These are phyloP conservation scores for Bacterosira constricta DNA, from an alignment of 108 stramenopile genomes.

Conservation along the genomic window DNA sequence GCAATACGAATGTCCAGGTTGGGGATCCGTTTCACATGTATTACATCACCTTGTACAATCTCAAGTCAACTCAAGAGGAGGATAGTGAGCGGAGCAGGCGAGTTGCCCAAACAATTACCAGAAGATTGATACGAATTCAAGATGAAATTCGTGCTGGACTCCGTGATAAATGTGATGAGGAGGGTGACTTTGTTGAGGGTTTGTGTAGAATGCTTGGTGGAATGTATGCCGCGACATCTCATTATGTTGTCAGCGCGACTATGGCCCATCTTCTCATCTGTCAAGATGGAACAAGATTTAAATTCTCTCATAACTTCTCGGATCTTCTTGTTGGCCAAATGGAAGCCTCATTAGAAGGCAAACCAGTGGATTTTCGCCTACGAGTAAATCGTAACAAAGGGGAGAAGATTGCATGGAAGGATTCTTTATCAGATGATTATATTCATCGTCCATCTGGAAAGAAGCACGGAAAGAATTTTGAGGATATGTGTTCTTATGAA, in stretches of 20 bases:
- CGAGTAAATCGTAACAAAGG: not conserved
- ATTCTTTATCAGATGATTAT: constrained; percentile 24
- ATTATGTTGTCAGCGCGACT: constrained; percentile 2
- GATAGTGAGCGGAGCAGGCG: not conserved
- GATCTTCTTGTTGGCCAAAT: constrained; percentile 4
- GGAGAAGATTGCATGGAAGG: not conserved
- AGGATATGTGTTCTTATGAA: constrained; percentile 6
- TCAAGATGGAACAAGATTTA: constrained; percentile 4
- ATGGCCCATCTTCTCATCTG: constrained; percentile 11
- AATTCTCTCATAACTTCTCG: constrained; percentile 4
- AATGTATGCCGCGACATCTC: not conserved
- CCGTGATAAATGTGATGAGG: not conserved
- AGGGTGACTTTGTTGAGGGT: not conserved
- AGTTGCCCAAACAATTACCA: not conserved
- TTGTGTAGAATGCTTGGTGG: not conserved
- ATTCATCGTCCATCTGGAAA: constrained; percentile 14
- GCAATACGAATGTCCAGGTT: constrained; percentile 25
- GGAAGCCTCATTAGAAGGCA: not conserved
- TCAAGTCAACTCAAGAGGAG: constrained; percentile 1
- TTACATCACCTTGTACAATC: not conserved
- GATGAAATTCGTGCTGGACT: not conserved
- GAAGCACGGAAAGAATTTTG: not conserved
- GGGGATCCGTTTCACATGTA: constrained; percentile 6
- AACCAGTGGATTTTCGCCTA: not conserved
- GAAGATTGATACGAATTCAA: not conserved